Conservation (phyloP, 1,284 basidiomycete species). For the Malassezia cuniculi region DNA sequence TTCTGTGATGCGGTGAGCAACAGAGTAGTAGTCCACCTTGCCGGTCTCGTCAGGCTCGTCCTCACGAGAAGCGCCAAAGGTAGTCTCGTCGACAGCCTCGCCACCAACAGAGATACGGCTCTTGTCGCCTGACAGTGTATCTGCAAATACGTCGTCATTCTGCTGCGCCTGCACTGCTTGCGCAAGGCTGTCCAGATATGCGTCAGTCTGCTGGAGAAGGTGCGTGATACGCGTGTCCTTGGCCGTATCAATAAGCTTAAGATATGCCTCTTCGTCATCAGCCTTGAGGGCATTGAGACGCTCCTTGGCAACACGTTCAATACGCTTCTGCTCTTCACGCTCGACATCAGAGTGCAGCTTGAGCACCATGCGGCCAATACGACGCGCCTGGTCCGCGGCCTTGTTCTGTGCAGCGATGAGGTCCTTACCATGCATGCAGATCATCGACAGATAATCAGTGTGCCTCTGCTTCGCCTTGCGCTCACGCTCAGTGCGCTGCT, state of each 20-base stretch:
- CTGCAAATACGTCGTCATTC: slow-evolving; percentile 53
- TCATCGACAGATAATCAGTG: slow-evolving; percentile 77
- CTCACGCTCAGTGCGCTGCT: slow-evolving; percentile 83
- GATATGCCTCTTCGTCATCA: slow-evolving; percentile 97
- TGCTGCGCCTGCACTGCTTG: slow-evolving; percentile 91
- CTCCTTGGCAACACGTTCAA: slow-evolving; percentile 91
- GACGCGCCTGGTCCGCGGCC: slow-evolving; percentile 47
- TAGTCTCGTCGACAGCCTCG: slow-evolving; percentile 62
- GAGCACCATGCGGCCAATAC: slow-evolving; percentile 48
- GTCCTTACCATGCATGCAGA: slow-evolving; percentile 72
- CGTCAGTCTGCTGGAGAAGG: slow-evolving; percentile 81
- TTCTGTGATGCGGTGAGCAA: slow-evolving; percentile 86
- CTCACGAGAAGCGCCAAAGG: slow-evolving; percentile 68
- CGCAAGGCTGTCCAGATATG: slow-evolving; percentile 85
- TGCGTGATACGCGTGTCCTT: slow-evolving; percentile 99
- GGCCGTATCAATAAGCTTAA: slow-evolving; percentile 96
- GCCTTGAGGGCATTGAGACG: slow-evolving; percentile 94
- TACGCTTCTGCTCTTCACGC: slow-evolving; percentile 54
- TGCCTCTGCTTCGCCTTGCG: slow-evolving; percentile 90
- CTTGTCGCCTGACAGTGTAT: slow-evolving; percentile 33
- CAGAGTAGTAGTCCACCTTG: slow-evolving; percentile 91
- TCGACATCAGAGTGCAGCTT: slow-evolving; percentile 50
- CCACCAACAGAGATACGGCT: slow-evolving; percentile 14
- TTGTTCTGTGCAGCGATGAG: slow-evolving; percentile 56
- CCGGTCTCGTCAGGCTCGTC: slow-evolving; percentile 53